These are phyloP conservation scores for Candida maris DNA, from an alignment of 805 yeast species.

Conservation along the genomic window DNA sequence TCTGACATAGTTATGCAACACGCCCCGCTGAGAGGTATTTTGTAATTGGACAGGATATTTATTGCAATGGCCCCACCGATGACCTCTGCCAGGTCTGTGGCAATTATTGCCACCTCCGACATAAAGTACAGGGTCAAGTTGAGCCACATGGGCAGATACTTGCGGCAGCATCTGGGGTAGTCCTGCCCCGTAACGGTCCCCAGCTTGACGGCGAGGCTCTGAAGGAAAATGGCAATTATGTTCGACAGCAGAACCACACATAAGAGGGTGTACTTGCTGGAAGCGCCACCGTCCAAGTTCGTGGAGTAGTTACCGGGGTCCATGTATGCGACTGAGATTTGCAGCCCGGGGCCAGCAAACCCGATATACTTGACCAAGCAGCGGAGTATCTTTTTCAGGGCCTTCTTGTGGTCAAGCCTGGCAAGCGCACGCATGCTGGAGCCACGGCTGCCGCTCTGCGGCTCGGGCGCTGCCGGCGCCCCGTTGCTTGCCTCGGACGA, in stretches of 20 bases:
- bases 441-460: no score
- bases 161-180: conserved; percentile 42
- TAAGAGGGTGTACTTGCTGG: conserved; percentile 39
- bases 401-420: no score
- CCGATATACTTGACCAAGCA: conserved; percentile 31
- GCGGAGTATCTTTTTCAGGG: no score
- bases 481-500: neutral
- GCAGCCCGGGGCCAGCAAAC: conserved; percentile 45
- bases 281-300: conserved; percentile 45
- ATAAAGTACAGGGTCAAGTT: conserved; percentile 38
- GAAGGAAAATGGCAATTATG: conserved; percentile 44
- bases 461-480: neutral
- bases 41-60: conserved; percentile 36
- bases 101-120: conserved; percentile 47
- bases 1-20: conserved; percentile 43
- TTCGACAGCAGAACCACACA: conserved; percentile 42
- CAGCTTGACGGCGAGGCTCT: conserved; percentile 40
- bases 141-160: conserved; percentile 37
- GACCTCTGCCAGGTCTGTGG: conserved; percentile 53
- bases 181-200: conserved; percentile 50
- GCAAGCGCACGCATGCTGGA: no score
- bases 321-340: conserved; percentile 49
- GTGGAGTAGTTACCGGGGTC: conserved; percentile 54
- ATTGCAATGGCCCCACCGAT: conserved; percentile 51
- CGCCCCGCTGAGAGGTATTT: conserved; percentile 48